Evolutionary conservation across 768 basidiomycete species (phyloP), one percentile per base, ranked within the genome.

Genomic region (Cystobasidium tubakii): DNA sequence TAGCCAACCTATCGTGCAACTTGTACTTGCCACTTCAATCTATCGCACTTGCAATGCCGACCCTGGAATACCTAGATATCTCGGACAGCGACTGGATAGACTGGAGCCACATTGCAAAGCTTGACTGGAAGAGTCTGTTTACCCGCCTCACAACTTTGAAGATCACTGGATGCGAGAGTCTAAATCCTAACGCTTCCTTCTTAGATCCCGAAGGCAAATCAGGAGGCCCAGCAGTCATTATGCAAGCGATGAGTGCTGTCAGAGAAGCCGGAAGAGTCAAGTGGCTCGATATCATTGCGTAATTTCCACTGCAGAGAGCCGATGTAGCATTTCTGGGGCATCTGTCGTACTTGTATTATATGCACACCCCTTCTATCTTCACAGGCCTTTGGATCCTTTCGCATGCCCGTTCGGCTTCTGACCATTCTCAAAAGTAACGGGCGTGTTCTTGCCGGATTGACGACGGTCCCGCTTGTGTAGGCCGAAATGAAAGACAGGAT

Each of bases 241-340:
- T 71, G 29, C 69, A 71, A 55, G 55, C 44, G 2, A 33, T 21
- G 33, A 60, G 31, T 21, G 13, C 55, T 17, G 55, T 71, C 15
- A 27, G 55, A n/a, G 53, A 39, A 42, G 33, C 33, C 15, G 69
- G 69, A 2, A 71, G 55, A 36, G 39, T 34, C 4, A 23, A 36
- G 25, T 71, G 69, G 69, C 69, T 71, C 1, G 69, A 71, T 29
- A 44, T 71, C 17, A 39, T 71, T 2, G 69, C 69, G 6, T 71
- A 42, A 36, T 60, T 2, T 60, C 6, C 57, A 29, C 21, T 17
- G 21, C n/a, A 21, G 46, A 50, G 21, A 19, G 46, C 39, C 6
- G 39, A 39, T 39, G 39, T 39, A 39, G 15, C 39, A 15, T n/a
- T n/a, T n/a, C n/a, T n/a, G n/a, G n/a, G n/a, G n/a, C n/a, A n/a